phyloP scores from a whole-genome alignment of 306 rosid genomes.

The Cucumis sativus region Cucumber_9930_V3 NC_026656.2:22531001-22531500 shows the following conservation, averaged over 20 bases:
- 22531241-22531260: neutral
- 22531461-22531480: constrained; percentile 60
- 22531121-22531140: neutral
- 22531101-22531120: neutral
- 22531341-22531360: constrained; percentile 5
- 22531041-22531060: neutral
- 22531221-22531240: neutral
- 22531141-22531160: constrained; percentile 11
- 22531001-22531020: neutral
- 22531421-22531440: constrained; percentile 4
- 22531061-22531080: neutral
- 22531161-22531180: constrained; percentile 12
- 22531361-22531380: neutral
- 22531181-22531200: constrained; percentile 9
- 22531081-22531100: neutral
- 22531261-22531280: constrained; percentile 16
- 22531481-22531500: constrained; percentile 62
- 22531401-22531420: constrained; percentile 15
- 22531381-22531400: constrained; percentile 16
- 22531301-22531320: constrained; percentile 1
- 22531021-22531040: neutral
- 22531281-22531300: constrained; percentile 6
- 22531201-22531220: constrained; percentile 5
- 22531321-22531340: neutral
- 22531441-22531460: constrained; percentile 66